Conservation (phyloP, 176 grass and related monocot species). For the Puccinellia tenuiflora region DNA sequence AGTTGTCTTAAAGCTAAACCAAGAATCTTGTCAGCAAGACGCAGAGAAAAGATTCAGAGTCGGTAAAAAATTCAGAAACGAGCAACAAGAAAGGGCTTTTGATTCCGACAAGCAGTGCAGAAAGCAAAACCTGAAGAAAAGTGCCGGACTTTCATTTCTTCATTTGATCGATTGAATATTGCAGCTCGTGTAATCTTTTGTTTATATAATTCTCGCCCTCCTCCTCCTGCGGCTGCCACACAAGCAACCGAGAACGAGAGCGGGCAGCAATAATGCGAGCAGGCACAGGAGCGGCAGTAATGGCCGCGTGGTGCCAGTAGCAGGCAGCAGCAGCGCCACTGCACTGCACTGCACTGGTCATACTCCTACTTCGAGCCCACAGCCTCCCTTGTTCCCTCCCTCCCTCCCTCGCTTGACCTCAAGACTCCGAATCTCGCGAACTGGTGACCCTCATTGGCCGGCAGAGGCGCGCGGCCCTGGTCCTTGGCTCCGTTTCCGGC, state of each 20-base stretch:
- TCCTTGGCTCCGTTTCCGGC: neutral
- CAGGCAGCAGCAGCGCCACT: neutral
- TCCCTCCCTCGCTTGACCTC: neutral
- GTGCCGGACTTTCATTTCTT: conserved; percentile 8
- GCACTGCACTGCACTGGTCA: neutral
- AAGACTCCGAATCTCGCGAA: neutral
- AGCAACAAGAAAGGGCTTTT: conserved; percentile 7
- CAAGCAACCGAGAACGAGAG: neutral
- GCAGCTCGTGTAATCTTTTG: neutral
- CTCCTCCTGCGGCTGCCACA: neutral
- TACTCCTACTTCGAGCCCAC: neutral
- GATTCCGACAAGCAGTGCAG: conserved; percentile 33
- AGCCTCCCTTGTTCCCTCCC: neutral
- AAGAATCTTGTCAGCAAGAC: neutral
- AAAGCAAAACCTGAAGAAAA: conserved; percentile 35
- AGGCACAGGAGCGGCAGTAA: conserved; percentile 31
- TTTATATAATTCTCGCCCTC: neutral
- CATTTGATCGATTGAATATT: neutral
- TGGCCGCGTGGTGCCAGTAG: conserved; percentile 26
- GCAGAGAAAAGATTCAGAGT: neutral
- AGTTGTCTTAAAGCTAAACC: neutral
- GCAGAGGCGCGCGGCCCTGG: neutral
- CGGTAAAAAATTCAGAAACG: neutral
- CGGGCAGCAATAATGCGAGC: conserved; percentile 33
- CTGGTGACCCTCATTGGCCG: conserved; percentile 1